Evolutionary conservation across 2,329 filamentous ascomycete genomes (phyloP).

Genomic region (Penicillium occitanis): DNA sequence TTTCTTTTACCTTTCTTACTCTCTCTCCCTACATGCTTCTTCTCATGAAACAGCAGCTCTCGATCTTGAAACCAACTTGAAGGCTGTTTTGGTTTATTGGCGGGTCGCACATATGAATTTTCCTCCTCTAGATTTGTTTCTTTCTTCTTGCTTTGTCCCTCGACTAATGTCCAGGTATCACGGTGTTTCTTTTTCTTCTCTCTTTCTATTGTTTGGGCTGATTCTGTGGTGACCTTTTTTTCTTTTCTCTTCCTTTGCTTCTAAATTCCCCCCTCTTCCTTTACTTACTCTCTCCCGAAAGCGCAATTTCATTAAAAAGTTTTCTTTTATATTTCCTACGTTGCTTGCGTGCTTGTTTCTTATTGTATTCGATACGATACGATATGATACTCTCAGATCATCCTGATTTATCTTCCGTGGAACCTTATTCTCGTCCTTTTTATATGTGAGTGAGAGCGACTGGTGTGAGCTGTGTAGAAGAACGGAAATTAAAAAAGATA

Average conservation of each 20-base stretch:
- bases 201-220: constrained; percentile 16
- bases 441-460: background rate
- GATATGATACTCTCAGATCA: constrained; percentile 6
- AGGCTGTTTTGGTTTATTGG: constrained; percentile 20
- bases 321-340: background rate
- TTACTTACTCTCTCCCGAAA: constrained; percentile 8
- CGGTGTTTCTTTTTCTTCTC: background rate
- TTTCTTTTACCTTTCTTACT: background rate
- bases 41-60: constrained; percentile 17
- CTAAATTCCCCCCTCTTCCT: constrained; percentile 1
- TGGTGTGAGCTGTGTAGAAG: background rate
- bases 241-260: constrained; percentile 1
- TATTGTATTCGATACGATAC: constrained; percentile 10
- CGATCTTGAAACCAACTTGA: constrained; percentile 14
- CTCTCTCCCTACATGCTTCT: constrained; percentile 9
- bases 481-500: constrained; percentile 1
- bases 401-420: background rate
- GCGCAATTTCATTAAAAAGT: constrained; percentile 13
- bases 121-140: constrained; percentile 19
- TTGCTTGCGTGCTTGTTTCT: background rate
- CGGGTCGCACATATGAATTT: constrained; percentile 17
- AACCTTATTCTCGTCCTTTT: background rate
- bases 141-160: constrained; percentile 15
- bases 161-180: constrained; percentile 18
- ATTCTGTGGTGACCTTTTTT: constrained; percentile 12